These are phyloP conservation scores for Populus tomentosa DNA, from an alignment of 441 rosid genomes.

Conservation along the genomic window DNA sequence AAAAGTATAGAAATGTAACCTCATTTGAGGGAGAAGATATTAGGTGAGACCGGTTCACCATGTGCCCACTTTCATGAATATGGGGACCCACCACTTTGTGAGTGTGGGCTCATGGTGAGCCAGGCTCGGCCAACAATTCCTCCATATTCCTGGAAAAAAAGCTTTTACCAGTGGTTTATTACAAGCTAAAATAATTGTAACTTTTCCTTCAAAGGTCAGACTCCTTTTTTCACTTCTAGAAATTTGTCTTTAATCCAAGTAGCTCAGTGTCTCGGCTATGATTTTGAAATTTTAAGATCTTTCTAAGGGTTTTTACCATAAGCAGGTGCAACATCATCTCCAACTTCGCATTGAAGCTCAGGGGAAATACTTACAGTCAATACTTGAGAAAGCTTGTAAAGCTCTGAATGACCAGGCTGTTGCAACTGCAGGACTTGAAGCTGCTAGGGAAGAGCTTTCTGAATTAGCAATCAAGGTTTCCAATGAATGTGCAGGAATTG, in stretches of 20 bases:
- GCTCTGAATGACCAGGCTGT: constrained; percentile 67
- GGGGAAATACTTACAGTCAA: constrained; percentile 74
- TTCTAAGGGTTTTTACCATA: constrained; percentile 22
- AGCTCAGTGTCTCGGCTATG: background rate
- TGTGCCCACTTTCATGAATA: background rate
- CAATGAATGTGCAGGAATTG: constrained; percentile 49
- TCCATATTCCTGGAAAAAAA: background rate
- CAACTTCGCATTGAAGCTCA: constrained; percentile 90
- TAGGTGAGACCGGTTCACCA: background rate
- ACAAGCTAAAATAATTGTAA: background rate
- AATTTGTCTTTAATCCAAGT: no score
- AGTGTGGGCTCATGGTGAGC: background rate
- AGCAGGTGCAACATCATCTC: constrained; percentile 79
- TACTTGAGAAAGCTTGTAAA: constrained; percentile 90
- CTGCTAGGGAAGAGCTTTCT: constrained; percentile 79
- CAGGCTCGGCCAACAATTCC: background rate
- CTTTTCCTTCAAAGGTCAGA: background rate
- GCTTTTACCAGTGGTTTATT: background rate
- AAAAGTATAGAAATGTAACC: no score
- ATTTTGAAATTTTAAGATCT: constrained; percentile 1
- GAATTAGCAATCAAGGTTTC: constrained; percentile 74
- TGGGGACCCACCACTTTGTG: background rate
- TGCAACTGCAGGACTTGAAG: constrained; percentile 63
- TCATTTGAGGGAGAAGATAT: no score
- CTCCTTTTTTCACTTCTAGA: background rate